Evolutionary conservation across 164 flowering plant species (phyloP).

Genomic region (Macadamia tetraphylla): DNA sequence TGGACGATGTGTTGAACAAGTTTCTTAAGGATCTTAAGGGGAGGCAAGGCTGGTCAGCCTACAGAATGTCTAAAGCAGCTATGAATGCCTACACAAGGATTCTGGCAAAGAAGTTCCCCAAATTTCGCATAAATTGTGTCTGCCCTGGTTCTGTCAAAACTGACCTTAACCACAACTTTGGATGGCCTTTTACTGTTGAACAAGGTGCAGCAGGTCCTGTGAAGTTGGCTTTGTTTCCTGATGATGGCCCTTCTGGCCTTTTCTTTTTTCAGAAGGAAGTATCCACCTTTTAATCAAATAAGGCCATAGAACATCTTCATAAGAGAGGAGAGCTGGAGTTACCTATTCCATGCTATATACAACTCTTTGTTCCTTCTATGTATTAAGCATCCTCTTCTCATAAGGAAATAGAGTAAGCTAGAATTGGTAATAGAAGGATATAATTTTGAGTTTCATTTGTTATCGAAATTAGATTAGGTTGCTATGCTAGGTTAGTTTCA

Average conservation of each 20-base stretch:
- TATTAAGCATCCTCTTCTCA: too few species aligned
- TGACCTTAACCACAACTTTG: slow-evolving; percentile 24
- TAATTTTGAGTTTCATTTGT: too few species aligned
- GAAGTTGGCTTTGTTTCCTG: slow-evolving; percentile 34
- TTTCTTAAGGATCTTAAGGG: slow-evolving; percentile 24
- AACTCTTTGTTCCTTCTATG: too few species aligned
- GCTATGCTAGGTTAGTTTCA: too few species aligned
- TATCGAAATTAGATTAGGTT: too few species aligned
- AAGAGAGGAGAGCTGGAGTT: too few species aligned
- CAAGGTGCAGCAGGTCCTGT: slow-evolving; percentile 42
- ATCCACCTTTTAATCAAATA: not conserved
- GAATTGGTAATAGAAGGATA: too few species aligned
- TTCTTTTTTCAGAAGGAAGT: not conserved
- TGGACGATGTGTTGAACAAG: too few species aligned
- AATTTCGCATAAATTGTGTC: slow-evolving; percentile 28
- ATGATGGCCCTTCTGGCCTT: slow-evolving; percentile 3
- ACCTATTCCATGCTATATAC: too few species aligned
- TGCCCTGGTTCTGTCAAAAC: slow-evolving; percentile 44
- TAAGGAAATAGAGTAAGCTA: too few species aligned
- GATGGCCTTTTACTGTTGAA: slow-evolving; percentile 18
- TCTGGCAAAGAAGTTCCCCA: slow-evolving; percentile 33
- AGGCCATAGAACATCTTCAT: too few species aligned
- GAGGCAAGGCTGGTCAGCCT: slow-evolving; percentile 41
- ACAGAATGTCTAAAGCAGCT: slow-evolving; percentile 17
- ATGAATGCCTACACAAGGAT: slow-evolving; percentile 39